Evolutionary conservation across 768 basidiomycete species (phyloP).

Genomic region (Trametes meyenii): DNA sequence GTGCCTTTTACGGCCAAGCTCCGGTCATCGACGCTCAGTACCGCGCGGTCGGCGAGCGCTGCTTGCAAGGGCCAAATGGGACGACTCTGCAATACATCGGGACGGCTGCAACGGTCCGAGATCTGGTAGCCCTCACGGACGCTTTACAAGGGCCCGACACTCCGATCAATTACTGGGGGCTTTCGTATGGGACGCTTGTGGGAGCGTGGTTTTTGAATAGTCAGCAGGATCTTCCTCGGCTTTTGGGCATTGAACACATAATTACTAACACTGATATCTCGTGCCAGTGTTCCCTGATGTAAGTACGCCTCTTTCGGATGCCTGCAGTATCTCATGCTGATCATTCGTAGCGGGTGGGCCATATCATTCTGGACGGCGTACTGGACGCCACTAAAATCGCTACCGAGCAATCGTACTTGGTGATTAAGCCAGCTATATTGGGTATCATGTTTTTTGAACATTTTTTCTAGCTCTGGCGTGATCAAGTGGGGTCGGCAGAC

Average conservation of each 20-base stretch:
- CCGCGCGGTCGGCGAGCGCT: slow-evolving; percentile 2
- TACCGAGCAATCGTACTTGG: slow-evolving; percentile 9
- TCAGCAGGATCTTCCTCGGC: neutral
- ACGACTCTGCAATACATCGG: slow-evolving; percentile 18
- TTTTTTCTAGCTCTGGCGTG: slow-evolving; percentile 8
- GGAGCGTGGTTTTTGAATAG: slow-evolving; percentile 17
- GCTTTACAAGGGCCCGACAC: slow-evolving; percentile 9
- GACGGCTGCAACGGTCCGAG: slow-evolving; percentile 20
- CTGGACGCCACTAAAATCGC: slow-evolving; percentile 11
- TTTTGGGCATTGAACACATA: too few relatives aligned
- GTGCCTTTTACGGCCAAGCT: slow-evolving; percentile 8
- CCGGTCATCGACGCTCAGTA: slow-evolving; percentile 7
- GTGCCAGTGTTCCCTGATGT: slow-evolving; percentile 18
- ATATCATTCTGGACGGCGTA: slow-evolving; percentile 19
- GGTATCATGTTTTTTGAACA: neutral
- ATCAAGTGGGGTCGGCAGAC: slow-evolving; percentile 4
- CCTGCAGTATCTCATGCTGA: neutral
- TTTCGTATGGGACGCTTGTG: slow-evolving; percentile 19
- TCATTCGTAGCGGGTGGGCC: slow-evolving; percentile 11
- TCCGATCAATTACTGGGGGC: slow-evolving; percentile 19
- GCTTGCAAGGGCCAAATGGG: slow-evolving; percentile 19
- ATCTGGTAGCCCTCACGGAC: slow-evolving; percentile 16
- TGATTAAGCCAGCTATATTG: neutral
- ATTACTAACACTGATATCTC: neutral
- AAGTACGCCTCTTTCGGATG: neutral